Evolutionary conservation across 2,329 filamentous ascomycete genomes (phyloP).

Genomic region (Trichoderma citrinoviride): DNA sequence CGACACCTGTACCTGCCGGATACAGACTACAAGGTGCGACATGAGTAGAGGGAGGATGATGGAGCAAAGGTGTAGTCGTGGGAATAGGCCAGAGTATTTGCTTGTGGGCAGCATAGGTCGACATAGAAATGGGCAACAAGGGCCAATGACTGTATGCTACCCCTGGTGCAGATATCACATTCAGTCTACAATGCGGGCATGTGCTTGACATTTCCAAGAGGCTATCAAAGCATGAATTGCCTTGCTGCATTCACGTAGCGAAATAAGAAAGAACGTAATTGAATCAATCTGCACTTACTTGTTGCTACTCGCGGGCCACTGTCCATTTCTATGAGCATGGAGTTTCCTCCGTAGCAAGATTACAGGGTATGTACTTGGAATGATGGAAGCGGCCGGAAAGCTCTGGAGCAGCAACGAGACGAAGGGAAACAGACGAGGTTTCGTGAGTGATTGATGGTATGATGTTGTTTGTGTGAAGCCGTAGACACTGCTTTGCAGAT

Average conservation of each 20-base stretch:
- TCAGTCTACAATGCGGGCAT: background rate
- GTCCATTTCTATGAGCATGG: background rate
- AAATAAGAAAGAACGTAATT: background rate
- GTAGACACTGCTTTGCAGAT: no score
- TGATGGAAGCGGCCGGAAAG: background rate
- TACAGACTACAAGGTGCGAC: conserved; percentile 73
- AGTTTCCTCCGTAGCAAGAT: background rate
- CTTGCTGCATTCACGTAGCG: background rate
- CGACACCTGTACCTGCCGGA: conserved; percentile 95
- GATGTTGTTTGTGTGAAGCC: background rate
- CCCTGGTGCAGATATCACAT: background rate
- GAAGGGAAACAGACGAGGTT: background rate
- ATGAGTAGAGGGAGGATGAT: conserved; percentile 50
- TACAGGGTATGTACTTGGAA: background rate
- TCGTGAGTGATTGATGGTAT: background rate
- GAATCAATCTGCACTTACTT: background rate
- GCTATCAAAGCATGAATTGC: no score
- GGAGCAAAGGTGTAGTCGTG: background rate
- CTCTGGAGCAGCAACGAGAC: background rate
- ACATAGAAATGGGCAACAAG: background rate
- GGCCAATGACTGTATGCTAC: background rate
- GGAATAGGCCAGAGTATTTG: background rate
- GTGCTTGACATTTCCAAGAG: background rate
- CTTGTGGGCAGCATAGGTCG: background rate
- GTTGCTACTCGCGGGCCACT: background rate